A percentile compares a stretch with the other conserved stretches of the same genome.
Evolutionary conservation across 345 rosid genomes (phyloP).

Genomic region (Populus deltoides): DNA sequence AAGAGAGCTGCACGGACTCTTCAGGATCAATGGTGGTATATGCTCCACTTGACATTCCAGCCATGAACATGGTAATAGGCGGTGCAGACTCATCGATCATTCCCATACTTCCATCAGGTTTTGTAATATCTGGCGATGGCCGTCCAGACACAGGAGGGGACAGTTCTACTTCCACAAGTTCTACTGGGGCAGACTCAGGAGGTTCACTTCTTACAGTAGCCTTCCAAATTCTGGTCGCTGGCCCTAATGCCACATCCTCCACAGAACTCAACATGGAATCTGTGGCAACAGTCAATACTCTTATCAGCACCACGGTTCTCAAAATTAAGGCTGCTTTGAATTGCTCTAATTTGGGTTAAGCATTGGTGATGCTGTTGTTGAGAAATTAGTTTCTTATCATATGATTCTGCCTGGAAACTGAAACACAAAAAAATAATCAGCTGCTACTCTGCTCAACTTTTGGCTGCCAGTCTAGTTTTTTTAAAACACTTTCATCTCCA

Average conservation of each 20-base stretch:
- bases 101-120: slow-evolving; percentile 74
- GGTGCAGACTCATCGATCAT: slow-evolving; percentile 35
- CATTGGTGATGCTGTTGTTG: neutral
- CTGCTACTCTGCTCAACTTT: neutral
- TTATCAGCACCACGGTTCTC: slow-evolving; percentile 54
- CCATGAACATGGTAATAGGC: slow-evolving; percentile 29
- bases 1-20: slow-evolving; percentile 53
- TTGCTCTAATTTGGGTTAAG: slow-evolving; percentile 16
- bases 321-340: slow-evolving; percentile 43
- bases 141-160: neutral
- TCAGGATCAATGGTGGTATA: slow-evolving; percentile 52
- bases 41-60: slow-evolving; percentile 48
- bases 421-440: neutral
- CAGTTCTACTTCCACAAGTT: slow-evolving; percentile 11
- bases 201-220: slow-evolving; percentile 61
- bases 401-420: neutral
- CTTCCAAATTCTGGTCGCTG: slow-evolving; percentile 52
- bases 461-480: neutral
- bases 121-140: slow-evolving; percentile 53
- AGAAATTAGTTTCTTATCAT: neutral
- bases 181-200: slow-evolving; percentile 1
- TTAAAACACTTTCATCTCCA: neutral
- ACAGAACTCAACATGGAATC: slow-evolving; percentile 34
- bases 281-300: slow-evolving; percentile 46
- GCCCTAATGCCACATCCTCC: slow-evolving; percentile 17